Percentiles rank a stretch among this genome's conserved stretches.
Conservation (phyloP, 108 stramenopile genomes). For the Conticribra weissflogii region DNA sequence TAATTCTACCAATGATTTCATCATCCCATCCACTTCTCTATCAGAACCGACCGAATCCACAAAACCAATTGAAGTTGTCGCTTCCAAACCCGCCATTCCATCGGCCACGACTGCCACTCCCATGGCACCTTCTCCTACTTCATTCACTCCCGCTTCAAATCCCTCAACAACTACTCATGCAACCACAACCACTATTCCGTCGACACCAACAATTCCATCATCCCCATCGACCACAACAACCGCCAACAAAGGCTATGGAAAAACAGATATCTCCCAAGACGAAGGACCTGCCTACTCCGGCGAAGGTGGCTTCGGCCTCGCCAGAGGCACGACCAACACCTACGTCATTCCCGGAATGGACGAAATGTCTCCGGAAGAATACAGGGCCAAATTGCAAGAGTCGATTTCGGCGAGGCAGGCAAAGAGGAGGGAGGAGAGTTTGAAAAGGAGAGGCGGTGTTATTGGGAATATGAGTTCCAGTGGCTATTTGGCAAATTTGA, state of each 20-base stretch:
- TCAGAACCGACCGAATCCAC: not conserved
- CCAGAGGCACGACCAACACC: conserved; percentile 78
- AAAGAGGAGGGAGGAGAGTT: conserved; percentile 24
- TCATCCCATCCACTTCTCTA: no score
- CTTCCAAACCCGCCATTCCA: not conserved
- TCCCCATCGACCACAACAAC: not conserved
- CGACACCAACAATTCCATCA: not conserved
- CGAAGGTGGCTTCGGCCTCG: conserved; percentile 55
- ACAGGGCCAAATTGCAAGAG: conserved; percentile 66
- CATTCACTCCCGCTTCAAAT: not conserved
- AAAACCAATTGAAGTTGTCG: not conserved
- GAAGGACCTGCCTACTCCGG: conserved; percentile 60
- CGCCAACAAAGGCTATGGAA: not conserved
- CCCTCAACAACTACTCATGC: conserved; percentile 15
- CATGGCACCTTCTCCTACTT: not conserved
- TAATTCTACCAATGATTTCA: no score
- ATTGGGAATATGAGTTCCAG: conserved; percentile 38
- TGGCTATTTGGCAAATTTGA: conserved; percentile 29
- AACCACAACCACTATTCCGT: not conserved
- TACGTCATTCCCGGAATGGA: conserved; percentile 83
- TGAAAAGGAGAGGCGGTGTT: conserved; percentile 14
- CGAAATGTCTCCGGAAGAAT: conserved; percentile 83
- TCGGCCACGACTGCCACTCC: not conserved
- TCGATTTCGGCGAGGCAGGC: conserved; percentile 66
- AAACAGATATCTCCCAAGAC: conserved; percentile 43